Percentiles rank a stretch among this genome's conserved stretches.
Evolutionary conservation across 2,329 filamentous ascomycete genomes (phyloP).

Genomic region (Davidsoniella eucalypti): DNA sequence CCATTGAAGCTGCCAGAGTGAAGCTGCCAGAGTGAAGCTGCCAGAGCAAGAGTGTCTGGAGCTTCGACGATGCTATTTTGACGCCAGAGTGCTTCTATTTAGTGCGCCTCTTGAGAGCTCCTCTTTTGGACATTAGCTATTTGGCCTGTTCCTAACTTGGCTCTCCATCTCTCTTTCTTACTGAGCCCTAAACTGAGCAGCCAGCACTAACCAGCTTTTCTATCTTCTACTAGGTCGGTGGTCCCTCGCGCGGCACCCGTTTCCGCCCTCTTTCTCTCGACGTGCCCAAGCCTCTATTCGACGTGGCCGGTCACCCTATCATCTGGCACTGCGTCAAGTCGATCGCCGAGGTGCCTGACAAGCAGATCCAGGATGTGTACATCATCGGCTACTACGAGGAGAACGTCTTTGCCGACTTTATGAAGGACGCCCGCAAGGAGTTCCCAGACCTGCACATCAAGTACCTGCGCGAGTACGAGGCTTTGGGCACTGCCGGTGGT

Average conservation of each 20-base stretch:
- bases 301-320: constrained; percentile 94
- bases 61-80: too few relatives aligned
- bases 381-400: constrained; percentile 99
- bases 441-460: constrained; percentile 82
- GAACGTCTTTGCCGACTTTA: constrained; percentile 91
- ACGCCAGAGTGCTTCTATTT: too few relatives aligned
- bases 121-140: neutral
- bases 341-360: constrained; percentile 71
- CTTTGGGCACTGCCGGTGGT: constrained; percentile 85
- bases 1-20: too few relatives aligned
- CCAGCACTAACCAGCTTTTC: constrained; percentile 18
- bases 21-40: neutral
- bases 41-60: neutral
- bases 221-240: constrained; percentile 53
- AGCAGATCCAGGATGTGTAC: constrained; percentile 76
- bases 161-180: constrained; percentile 2
- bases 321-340: constrained; percentile 95
- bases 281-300: constrained; percentile 95
- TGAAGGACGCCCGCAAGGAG: constrained; percentile 72
- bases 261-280: constrained; percentile 92
- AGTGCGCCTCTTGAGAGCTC: neutral
- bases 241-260: constrained; percentile 84
- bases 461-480: constrained; percentile 95
- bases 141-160: neutral
- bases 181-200: constrained; percentile 1